These are phyloP conservation scores for Neurospora sp. DNA, from an alignment of 495 filamentous ascomycete genomes.

Conservation along the genomic window DNA sequence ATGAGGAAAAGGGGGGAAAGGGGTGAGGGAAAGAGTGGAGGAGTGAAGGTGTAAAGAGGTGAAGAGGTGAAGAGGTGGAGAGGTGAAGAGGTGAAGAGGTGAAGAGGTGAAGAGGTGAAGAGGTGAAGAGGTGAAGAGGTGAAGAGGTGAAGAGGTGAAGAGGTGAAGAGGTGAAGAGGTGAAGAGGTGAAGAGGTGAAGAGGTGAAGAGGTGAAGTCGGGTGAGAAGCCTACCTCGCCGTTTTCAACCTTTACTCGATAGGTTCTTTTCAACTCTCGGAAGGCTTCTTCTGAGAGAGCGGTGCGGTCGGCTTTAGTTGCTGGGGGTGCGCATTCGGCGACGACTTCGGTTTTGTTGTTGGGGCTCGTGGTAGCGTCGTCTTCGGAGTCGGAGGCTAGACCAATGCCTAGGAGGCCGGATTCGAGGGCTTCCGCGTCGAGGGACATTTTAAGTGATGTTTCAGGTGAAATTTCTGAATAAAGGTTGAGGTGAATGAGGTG, in stretches of 20 bases:
- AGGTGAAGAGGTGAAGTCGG: background rate
- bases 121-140: too few species aligned
- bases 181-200: background rate
- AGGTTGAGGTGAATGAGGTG: too few species aligned
- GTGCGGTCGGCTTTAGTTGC: constrained; percentile 23
- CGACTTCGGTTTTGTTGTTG: background rate
- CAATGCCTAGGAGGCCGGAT: constrained; percentile 26
- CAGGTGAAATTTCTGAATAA: too few species aligned
- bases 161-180: background rate
- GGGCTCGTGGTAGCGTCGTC: constrained; percentile 6
- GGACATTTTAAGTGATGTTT: background rate
- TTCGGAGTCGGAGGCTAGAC: constrained; percentile 25
- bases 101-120: too few species aligned
- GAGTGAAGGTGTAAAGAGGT: too few species aligned
- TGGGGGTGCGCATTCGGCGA: background rate
- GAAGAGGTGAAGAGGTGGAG: too few species aligned
- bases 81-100: too few species aligned
- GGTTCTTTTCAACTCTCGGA: constrained; percentile 23
- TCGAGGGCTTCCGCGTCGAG: constrained; percentile 18
- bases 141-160: too few species aligned
- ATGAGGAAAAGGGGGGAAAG: too few species aligned
- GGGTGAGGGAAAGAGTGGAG: too few species aligned
- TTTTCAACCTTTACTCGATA: constrained; percentile 36
- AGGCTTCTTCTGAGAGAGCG: constrained; percentile 34
- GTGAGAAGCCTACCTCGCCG: constrained; percentile 26